Evolutionary conservation across 805 yeast genomes (phyloP).

Genomic region (Barnettozyma populi): DNA sequence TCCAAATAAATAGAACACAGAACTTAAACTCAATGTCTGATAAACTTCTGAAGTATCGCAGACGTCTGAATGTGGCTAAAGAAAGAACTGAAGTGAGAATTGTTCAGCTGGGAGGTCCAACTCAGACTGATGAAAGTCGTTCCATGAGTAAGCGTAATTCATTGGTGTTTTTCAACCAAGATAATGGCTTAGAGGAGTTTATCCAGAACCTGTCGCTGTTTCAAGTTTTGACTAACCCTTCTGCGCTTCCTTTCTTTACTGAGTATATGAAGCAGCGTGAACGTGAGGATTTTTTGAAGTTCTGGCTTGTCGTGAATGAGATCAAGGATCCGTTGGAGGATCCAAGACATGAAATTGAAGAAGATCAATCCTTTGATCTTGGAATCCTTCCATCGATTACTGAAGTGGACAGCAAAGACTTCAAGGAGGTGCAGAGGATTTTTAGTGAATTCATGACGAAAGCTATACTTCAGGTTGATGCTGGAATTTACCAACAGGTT

Average conservation of each 20-base stretch:
- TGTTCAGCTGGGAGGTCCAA: slow-evolving; percentile 20
- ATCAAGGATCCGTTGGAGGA: slow-evolving; percentile 67
- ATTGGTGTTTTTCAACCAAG: slow-evolving; percentile 6
- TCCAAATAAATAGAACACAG: slow-evolving; percentile 40
- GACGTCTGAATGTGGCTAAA: slow-evolving; percentile 29
- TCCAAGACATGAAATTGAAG: slow-evolving; percentile 27
- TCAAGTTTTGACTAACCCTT: slow-evolving; percentile 44
- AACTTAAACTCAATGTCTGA: slow-evolving; percentile 27
- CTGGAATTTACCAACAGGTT: slow-evolving; percentile 30
- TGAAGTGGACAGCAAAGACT: slow-evolving; percentile 29
- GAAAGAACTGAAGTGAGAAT: slow-evolving; percentile 26
- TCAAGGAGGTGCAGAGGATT: slow-evolving; percentile 49
- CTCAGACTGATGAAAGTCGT: not conserved
- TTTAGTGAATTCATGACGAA: slow-evolving; percentile 37
- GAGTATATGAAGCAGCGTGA: slow-evolving; percentile 50
- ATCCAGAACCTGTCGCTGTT: slow-evolving; percentile 29
- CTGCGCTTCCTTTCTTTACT: slow-evolving; percentile 43
- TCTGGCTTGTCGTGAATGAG: slow-evolving; percentile 62
- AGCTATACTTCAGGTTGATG: slow-evolving; percentile 26
- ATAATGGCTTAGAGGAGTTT: slow-evolving; percentile 19
- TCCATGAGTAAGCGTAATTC: slow-evolving; percentile 4
- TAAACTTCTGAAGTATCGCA: slow-evolving; percentile 24
- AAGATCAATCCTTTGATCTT: slow-evolving; percentile 14
- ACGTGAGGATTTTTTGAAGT: slow-evolving; percentile 44
- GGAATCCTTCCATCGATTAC: not conserved